Base-by-base conservation (phyloP, 805 yeast genomes). In the Komagataella populi region DNA sequence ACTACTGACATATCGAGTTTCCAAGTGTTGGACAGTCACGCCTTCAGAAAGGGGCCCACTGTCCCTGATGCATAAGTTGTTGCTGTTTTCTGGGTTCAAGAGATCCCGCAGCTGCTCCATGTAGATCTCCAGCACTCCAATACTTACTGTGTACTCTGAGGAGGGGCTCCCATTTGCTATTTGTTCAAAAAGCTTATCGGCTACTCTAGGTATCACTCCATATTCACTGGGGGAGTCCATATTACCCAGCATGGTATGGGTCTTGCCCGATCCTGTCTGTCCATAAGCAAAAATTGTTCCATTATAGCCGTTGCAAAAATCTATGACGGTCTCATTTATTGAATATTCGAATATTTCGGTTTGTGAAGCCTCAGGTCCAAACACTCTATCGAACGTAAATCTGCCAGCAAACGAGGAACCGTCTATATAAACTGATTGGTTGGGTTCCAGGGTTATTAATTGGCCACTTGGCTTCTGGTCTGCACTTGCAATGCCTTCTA, bases 251-350 rank as follows among this genome's bases (percentile, higher is more conserved):
- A 87, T 86, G 1, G 95, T 87, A 64, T 77, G 82, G 0, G 95
- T 81, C 60, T 87, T 87, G 0, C 96, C 96, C 0, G 93, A 76
- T 1, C 86, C 90, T 0, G 95, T 87, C 62, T 87, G 95, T 4
- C 96, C 96, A 66, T 89, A 89, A 66, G 70, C 55, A 36, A 59
- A 51, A 6, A 65, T 61, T 1, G 70, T 62, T 4, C 64, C 63
- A 16, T 69, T 67, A n/a, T 65, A 64, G 0, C 97, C 97, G 36
- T 73, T 70, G 52, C 84, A 73, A 30, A 87, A 70, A 55, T 84
- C 91, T 46, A 78, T 80, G 3, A 87, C 83, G 0, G 87, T 81
- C 45, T 78, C 78, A 45, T 68, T 60, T 4, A 84, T 74, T 0
- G 86, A 74, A 58, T 72, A 77, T 10, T 78, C 71, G 59, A 82